Conservation (phyloP, 202 grass and related monocot genomes). For the Bolboschoenoplectus hybrid region DNA sequence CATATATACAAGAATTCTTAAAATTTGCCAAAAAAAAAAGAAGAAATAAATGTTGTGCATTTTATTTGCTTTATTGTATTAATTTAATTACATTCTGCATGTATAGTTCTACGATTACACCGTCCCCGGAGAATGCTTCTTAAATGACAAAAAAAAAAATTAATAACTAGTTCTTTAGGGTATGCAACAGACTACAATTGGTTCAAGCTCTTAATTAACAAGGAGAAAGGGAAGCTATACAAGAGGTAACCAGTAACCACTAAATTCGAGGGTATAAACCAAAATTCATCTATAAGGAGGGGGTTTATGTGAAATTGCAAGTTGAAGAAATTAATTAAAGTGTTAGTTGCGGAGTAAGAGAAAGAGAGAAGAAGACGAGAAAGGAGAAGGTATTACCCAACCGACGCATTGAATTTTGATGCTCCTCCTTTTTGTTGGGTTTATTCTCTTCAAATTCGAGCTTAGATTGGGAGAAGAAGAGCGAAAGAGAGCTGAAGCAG, state of each 20-base stretch:
- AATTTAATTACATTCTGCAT: background rate
- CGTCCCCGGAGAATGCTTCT: background rate
- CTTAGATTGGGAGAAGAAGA: constrained; percentile 8
- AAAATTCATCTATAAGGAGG: background rate
- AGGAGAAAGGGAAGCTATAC: background rate
- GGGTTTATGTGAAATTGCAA: background rate
- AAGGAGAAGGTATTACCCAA: constrained; percentile 25
- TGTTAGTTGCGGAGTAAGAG: background rate
- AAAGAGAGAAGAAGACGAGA: background rate
- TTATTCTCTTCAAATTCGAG: constrained; percentile 22
- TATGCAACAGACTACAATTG: background rate
- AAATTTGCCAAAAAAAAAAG: background rate
- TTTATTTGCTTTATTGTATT: background rate
- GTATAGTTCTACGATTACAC: background rate
- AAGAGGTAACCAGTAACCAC: background rate
- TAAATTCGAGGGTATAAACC: background rate
- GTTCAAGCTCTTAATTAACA: background rate
- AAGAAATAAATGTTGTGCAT: background rate
- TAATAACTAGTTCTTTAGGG: background rate
- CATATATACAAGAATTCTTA: background rate
- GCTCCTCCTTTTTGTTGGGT: constrained; percentile 28
- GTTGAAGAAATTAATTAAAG: background rate
- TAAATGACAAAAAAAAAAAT: background rate
- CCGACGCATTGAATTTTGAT: constrained; percentile 44
- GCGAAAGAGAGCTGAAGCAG: constrained; percentile 5